Conservation (phyloP, 352 stramenopile species). For the Globisporangium emineosum region DNA sequence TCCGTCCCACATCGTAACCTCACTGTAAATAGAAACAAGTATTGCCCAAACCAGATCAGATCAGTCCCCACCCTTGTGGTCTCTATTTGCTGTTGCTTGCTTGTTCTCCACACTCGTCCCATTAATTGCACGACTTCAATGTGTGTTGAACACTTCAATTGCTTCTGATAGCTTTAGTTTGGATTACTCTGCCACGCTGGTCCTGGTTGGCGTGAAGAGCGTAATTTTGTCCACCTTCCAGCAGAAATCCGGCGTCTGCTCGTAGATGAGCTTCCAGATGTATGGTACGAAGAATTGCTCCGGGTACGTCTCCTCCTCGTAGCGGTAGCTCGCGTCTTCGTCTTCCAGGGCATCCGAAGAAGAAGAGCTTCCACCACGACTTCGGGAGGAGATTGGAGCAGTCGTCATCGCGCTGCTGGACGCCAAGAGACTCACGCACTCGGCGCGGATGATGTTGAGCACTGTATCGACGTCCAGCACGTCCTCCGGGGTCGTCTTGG, state of each 20-base stretch:
- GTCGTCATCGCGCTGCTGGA: slow-evolving; percentile 30
- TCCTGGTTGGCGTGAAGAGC: slow-evolving; percentile 47
- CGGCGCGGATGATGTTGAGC: slow-evolving; percentile 58
- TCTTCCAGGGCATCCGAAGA: slow-evolving; percentile 20
- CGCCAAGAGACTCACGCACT: slow-evolving; percentile 67
- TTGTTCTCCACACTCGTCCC: background rate
- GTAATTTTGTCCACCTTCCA: slow-evolving; percentile 83
- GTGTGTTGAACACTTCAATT: background rate
- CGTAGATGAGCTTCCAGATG: slow-evolving; percentile 72
- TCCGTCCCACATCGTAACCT: slow-evolving; percentile 3
- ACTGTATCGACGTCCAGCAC: slow-evolving; percentile 68
- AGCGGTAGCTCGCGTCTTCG: slow-evolving; percentile 74
- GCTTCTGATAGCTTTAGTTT: background rate
- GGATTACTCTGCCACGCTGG: slow-evolving; percentile 19
- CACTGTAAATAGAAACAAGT: slow-evolving; percentile 15
- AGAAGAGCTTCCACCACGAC: background rate
- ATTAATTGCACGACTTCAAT: background rate
- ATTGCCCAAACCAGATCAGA: background rate
- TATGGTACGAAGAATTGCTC: slow-evolving; percentile 81
- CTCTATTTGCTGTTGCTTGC: too few species aligned
- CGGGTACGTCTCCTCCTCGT: slow-evolving; percentile 66
- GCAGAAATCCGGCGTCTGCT: slow-evolving; percentile 73
- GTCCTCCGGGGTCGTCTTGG: slow-evolving; percentile 50
- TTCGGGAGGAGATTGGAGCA: background rate
- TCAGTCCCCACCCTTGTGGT: too few species aligned